These are phyloP conservation scores for Phellinidium pouzarii DNA, from an alignment of 1,284 basidiomycete species.

Conservation along the genomic window DNA sequence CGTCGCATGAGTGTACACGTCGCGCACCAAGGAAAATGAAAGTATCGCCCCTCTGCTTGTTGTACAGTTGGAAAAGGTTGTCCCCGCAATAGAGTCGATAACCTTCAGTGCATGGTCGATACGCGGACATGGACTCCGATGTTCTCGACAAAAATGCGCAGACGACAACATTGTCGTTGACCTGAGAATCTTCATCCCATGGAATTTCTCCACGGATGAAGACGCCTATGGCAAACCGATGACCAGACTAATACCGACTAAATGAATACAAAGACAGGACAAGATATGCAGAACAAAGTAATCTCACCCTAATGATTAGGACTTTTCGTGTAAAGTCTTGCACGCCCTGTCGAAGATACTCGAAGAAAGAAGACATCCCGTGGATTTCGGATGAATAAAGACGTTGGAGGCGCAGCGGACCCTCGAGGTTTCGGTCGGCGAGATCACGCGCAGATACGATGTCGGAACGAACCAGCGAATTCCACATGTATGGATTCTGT, in stretches of 20 bases:
- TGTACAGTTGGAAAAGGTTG: constrained; percentile 48
- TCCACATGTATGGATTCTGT: constrained; percentile 48
- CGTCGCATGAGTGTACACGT: too few species aligned
- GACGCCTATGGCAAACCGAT: constrained; percentile 52
- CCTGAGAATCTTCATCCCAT: constrained; percentile 56
- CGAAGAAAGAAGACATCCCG: constrained; percentile 51
- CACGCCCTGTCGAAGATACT: constrained; percentile 47
- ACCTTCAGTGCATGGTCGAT: constrained; percentile 43
- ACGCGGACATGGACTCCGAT: constrained; percentile 39
- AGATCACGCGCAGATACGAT: constrained; percentile 46
- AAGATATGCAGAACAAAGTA: not conserved
- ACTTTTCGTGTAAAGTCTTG: constrained; percentile 52
- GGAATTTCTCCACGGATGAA: constrained; percentile 53
- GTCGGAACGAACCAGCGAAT: constrained; percentile 52
- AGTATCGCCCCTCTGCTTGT: constrained; percentile 43
- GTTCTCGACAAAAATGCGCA: constrained; percentile 54
- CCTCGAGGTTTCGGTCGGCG: constrained; percentile 40
- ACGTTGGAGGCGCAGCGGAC: constrained; percentile 50
- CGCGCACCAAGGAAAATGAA: constrained; percentile 46
- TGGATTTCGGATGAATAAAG: constrained; percentile 50
- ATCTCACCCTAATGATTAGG: constrained; percentile 47
- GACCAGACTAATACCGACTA: constrained; percentile 39
- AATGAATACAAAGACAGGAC: not conserved
- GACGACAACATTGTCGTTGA: constrained; percentile 52
- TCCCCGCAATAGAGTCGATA: constrained; percentile 51